Conservation (phyloP, 768 basidiomycete genomes). For the Lactarius tabidus region DNA sequence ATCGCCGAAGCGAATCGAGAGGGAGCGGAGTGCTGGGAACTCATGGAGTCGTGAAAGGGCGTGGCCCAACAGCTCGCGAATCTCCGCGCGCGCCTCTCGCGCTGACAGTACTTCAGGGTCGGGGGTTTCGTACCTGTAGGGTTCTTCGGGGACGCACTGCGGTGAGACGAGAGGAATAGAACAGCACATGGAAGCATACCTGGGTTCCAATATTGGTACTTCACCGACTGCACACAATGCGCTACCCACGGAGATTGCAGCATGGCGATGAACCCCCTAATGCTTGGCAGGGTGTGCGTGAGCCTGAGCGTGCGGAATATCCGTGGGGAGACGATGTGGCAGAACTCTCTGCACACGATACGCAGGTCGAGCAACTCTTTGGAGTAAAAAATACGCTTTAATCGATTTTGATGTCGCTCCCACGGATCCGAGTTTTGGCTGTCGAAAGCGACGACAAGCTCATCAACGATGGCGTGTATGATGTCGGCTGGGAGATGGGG, state of each 20-base stretch:
- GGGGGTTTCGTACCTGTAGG: constrained; percentile 4
- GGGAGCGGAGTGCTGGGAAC: constrained; percentile 10
- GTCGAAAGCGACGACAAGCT: background rate
- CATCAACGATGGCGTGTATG: constrained; percentile 13
- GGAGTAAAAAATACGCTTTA: background rate
- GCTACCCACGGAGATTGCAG: constrained; percentile 14
- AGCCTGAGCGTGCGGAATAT: constrained; percentile 10
- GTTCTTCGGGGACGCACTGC: background rate
- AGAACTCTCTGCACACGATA: constrained; percentile 5
- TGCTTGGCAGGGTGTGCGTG: constrained; percentile 15
- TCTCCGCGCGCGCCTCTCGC: background rate
- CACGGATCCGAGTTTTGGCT: constrained; percentile 2
- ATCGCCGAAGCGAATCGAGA: constrained; percentile 18
- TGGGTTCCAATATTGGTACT: constrained; percentile 22
- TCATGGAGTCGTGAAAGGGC: constrained; percentile 12
- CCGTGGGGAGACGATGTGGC: constrained; percentile 10
- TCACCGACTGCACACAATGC: constrained; percentile 1
- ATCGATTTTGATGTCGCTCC: background rate
- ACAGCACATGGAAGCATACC: background rate
- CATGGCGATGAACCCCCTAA: constrained; percentile 2
- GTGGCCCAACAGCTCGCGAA: background rate
- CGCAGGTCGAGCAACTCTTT: constrained; percentile 12
- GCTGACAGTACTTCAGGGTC: background rate
- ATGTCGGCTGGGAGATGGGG: constrained; percentile 10
- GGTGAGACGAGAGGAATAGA: background rate